phyloP scores from a whole-genome alignment of 352 stramenopile species.

The Plasmopara viticola region DNA sequence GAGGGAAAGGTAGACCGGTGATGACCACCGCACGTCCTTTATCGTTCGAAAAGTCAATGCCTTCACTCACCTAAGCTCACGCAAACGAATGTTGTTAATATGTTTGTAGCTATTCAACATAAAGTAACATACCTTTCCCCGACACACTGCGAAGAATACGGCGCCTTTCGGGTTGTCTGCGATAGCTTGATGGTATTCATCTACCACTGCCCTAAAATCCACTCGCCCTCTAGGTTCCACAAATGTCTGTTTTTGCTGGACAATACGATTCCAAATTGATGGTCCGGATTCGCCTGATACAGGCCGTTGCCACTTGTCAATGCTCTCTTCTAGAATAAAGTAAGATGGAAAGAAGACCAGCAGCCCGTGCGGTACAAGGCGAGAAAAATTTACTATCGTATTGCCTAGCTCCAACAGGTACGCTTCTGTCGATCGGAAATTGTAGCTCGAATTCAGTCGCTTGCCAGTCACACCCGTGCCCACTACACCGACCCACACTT shows the following conservation, averaged over 20 bases:
- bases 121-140: slow-evolving; percentile 84
- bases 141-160: slow-evolving; percentile 97
- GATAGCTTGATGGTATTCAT: slow-evolving; percentile 79
- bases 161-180: slow-evolving; percentile 75
- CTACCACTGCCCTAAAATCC: slow-evolving; percentile 76
- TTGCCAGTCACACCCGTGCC: slow-evolving; percentile 91
- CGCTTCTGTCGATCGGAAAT: slow-evolving; percentile 86
- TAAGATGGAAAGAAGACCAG: slow-evolving; percentile 99
- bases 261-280: slow-evolving; percentile 75
- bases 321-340: slow-evolving; percentile 87
- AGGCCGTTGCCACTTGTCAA: slow-evolving; percentile 65
- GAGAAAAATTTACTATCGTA: slow-evolving; percentile 92
- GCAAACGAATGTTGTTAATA: slow-evolving; percentile 1
- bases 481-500: slow-evolving; percentile 90
- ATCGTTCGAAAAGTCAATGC: slow-evolving; percentile 98
- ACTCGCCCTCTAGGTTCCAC: slow-evolving; percentile 62
- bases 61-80: slow-evolving; percentile 89
- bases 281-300: slow-evolving; percentile 30
- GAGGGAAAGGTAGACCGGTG: slow-evolving; percentile 97
- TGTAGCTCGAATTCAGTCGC: slow-evolving; percentile 92
- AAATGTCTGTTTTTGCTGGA: slow-evolving; percentile 72
- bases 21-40: slow-evolving; percentile 97
- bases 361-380: slow-evolving; percentile 93
- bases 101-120: background rate
- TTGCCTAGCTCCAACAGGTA: slow-evolving; percentile 96